Evolutionary conservation across 768 basidiomycete genomes (phyloP).

Genomic region (Pisolithus microcarpus): DNA sequence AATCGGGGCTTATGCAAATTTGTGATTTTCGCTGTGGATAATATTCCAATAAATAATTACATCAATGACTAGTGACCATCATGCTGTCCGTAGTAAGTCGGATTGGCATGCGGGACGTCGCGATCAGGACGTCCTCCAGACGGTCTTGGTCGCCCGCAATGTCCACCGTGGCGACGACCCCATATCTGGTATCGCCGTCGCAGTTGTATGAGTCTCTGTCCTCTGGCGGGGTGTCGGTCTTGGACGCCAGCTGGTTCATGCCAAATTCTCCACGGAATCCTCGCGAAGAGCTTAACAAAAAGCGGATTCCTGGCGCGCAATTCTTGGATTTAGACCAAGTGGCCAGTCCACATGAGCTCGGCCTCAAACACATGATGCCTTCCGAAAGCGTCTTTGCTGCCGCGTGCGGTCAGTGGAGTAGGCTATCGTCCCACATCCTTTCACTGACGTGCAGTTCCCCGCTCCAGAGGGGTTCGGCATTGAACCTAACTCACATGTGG

Average conservation of each 20-base stretch:
- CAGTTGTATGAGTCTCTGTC: slow-evolving; percentile 36
- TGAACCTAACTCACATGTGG: slow-evolving; percentile 64
- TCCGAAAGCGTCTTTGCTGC: slow-evolving; percentile 58
- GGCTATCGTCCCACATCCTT: slow-evolving; percentile 1
- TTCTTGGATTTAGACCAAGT: slow-evolving; percentile 80
- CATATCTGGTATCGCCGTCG: slow-evolving; percentile 47
- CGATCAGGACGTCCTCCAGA: neutral
- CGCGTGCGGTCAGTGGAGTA: slow-evolving; percentile 60
- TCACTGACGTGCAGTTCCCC: slow-evolving; percentile 5
- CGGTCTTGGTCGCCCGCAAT: slow-evolving; percentile 16
- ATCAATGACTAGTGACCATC: neutral
- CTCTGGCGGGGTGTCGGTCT: slow-evolving; percentile 31
- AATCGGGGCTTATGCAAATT: slow-evolving; percentile 7
- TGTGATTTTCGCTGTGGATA: no score
- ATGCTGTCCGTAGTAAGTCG: slow-evolving; percentile 6
- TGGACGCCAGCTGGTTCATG: slow-evolving; percentile 93
- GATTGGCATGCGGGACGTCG: slow-evolving; percentile 2
- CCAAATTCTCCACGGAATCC: slow-evolving; percentile 73
- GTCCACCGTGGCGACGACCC: slow-evolving; percentile 33
- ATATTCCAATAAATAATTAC: slow-evolving; percentile 11
- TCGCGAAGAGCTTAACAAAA: slow-evolving; percentile 56
- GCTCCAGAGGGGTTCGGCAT: slow-evolving; percentile 66
- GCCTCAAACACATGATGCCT: slow-evolving; percentile 95
- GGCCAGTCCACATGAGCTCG: slow-evolving; percentile 64
- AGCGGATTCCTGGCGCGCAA: slow-evolving; percentile 63